phyloP scores from a whole-genome alignment of 1,284 basidiomycete genomes.

The Fomes fomentarius region DNA sequence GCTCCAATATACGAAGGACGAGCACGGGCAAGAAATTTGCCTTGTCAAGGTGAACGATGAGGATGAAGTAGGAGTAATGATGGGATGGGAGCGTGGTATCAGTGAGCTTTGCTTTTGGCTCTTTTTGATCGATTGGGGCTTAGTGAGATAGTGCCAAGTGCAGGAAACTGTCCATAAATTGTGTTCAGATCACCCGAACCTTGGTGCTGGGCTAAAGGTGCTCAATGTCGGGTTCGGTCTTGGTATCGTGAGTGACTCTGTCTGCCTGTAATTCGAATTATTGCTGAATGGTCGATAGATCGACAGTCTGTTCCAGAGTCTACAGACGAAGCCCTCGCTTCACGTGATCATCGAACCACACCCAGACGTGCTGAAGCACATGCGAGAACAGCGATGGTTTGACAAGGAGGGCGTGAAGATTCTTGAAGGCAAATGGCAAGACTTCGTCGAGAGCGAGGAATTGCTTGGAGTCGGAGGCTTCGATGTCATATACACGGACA shows the following conservation, averaged over 20 bases:
- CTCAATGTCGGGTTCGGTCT: constrained; percentile 95
- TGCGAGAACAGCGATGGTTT: constrained; percentile 78
- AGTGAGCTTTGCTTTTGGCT: constrained; percentile 47
- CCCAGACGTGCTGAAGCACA: constrained; percentile 84
- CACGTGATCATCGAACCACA: constrained; percentile 98
- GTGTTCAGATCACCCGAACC: constrained; percentile 54
- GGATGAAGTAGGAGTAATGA: constrained; percentile 89
- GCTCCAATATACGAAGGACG: constrained; percentile 74
- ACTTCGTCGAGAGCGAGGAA: constrained; percentile 65
- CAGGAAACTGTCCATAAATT: constrained; percentile 67
- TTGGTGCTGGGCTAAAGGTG: constrained; percentile 60
- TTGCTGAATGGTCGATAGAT: constrained; percentile 52
- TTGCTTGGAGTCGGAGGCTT: constrained; percentile 70
- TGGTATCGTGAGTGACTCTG: constrained; percentile 74
- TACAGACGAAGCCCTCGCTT: constrained; percentile 60
- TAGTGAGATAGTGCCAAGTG: constrained; percentile 51
- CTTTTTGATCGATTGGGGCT: constrained; percentile 12
- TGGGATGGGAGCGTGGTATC: constrained; percentile 90
- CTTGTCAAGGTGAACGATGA: constrained; percentile 70
- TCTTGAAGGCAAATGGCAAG: constrained; percentile 93
- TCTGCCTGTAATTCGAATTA: not conserved
- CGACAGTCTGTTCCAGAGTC: constrained; percentile 79
- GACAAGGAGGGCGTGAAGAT: constrained; percentile 78
- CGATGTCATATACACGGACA: constrained; percentile 94
- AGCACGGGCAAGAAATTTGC: constrained; percentile 82